Percentiles rank a stretch among this genome's conserved stretches.
Conservation (phyloP, 352 stramenopile genomes). For the Detonula confervacea region DNA sequence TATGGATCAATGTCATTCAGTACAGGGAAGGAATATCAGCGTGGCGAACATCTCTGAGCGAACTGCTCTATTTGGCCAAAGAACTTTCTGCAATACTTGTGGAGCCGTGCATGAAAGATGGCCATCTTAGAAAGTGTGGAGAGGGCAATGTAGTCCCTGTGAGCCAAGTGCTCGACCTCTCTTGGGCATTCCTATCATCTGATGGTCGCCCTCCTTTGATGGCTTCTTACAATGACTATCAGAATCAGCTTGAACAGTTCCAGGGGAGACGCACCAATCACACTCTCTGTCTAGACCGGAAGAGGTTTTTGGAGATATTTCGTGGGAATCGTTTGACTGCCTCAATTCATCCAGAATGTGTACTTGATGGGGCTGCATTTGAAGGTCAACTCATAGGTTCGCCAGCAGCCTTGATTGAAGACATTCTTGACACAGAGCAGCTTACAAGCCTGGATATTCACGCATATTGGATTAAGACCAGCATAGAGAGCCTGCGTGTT, state of each 20-base stretch:
- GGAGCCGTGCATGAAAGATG: slow-evolving; percentile 26
- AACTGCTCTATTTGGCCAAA: slow-evolving; percentile 12
- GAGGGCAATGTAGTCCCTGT: not conserved
- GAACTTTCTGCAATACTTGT: slow-evolving; percentile 9
- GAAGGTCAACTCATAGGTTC: too few species aligned
- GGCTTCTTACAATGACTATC: slow-evolving; percentile 8
- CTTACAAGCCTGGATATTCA: not conserved
- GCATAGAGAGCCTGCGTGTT: not conserved
- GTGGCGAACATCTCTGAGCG: slow-evolving; percentile 5
- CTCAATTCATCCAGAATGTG: not conserved
- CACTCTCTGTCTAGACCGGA: not conserved
- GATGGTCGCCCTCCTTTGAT: slow-evolving; percentile 4
- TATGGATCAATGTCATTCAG: slow-evolving; percentile 25
- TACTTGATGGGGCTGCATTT: too few species aligned
- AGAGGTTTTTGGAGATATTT: not conserved
- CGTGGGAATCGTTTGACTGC: not conserved
- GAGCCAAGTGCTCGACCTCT: slow-evolving; percentile 18
- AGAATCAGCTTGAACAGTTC: slow-evolving; percentile 4
- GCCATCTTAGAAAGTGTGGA: slow-evolving; percentile 12
- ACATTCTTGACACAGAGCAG: too few species aligned
- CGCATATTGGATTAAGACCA: not conserved
- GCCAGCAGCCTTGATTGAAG: too few species aligned
- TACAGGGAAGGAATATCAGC: slow-evolving; percentile 26
- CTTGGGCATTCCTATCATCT: not conserved
- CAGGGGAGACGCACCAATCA: not conserved